phyloP scores from a whole-genome alignment of 352 stramenopile genomes.

The Globisporangium heterothallicum region DNA sequence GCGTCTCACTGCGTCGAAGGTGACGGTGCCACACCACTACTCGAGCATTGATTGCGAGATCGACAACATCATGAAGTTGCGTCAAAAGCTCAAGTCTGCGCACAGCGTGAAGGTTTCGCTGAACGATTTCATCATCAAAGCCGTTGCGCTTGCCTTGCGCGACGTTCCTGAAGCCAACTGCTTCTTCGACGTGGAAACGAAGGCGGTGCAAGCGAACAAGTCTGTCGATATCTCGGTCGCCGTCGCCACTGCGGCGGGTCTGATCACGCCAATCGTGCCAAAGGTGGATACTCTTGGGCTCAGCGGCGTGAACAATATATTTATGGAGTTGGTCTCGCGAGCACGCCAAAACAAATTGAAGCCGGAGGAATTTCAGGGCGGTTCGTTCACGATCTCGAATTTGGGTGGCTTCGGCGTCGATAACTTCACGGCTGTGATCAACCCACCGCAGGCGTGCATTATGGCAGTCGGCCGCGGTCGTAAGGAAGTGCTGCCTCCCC shows the following conservation, averaged over 20 bases:
- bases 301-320: conserved; percentile 91
- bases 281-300: conserved; percentile 93
- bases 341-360: conserved; percentile 96
- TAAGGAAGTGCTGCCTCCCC: conserved; percentile 75
- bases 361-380: conserved; percentile 99
- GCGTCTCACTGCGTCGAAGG: conserved; percentile 96
- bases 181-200: conserved; percentile 57
- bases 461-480: conserved; percentile 94
- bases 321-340: conserved; percentile 96
- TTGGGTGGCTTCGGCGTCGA: conserved; percentile 97
- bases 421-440: conserved; percentile 98
- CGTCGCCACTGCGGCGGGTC: conserved; percentile 94
- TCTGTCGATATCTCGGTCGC: conserved; percentile 97
- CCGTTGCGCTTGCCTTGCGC: conserved; percentile 93
- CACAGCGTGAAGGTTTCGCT: conserved; percentile 97
- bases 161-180: conserved; percentile 95
- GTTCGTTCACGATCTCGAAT: conserved; percentile 99
- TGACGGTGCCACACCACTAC: conserved; percentile 96
- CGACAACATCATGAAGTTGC: conserved; percentile 85
- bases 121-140: conserved; percentile 99
- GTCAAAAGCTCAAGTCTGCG: conserved; percentile 89
- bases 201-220: conserved; percentile 77
- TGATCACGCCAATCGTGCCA: conserved; percentile 99
- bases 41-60: conserved; percentile 95
- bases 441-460: conserved; percentile 98